Conservation (phyloP, 164 flowering plant species). For the Vitis riparia region DNA sequence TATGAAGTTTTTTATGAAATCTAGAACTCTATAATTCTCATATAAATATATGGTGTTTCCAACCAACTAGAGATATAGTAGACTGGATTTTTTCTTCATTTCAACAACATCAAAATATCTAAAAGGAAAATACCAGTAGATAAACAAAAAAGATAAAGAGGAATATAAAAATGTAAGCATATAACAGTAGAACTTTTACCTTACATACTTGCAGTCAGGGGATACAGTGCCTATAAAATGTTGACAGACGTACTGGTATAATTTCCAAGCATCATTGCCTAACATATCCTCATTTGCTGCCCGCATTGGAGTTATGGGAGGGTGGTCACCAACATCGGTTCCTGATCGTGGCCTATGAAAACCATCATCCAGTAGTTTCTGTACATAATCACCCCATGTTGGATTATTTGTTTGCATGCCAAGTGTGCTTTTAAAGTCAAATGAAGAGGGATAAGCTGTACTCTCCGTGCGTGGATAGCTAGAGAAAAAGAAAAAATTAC, state of each 20-base stretch:
- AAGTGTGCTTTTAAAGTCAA: slow-evolving; percentile 79
- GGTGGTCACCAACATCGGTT: slow-evolving; percentile 94
- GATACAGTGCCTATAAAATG: slow-evolving; percentile 86
- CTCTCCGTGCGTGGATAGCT: slow-evolving; percentile 98
- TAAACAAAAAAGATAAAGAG: background rate
- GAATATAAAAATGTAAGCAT: background rate
- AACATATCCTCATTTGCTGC: slow-evolving; percentile 79
- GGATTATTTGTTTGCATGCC: slow-evolving; percentile 53
- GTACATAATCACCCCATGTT: slow-evolving; percentile 61
- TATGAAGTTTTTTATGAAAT: too few relatives aligned
- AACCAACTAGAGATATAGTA: too few relatives aligned
- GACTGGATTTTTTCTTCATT: background rate
- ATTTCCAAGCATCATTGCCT: slow-evolving; percentile 84
- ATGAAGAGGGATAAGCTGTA: slow-evolving; percentile 90
- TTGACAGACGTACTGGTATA: slow-evolving; percentile 86
- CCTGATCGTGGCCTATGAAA: slow-evolving; percentile 71
- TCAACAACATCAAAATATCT: background rate
- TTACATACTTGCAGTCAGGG: slow-evolving; percentile 81
- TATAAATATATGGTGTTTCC: too few relatives aligned
- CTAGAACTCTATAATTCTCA: too few relatives aligned
- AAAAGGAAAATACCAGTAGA: background rate
- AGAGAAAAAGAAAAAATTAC: slow-evolving; percentile 11
- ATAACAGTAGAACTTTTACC: slow-evolving; percentile 33
- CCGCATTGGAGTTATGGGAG: slow-evolving; percentile 94
- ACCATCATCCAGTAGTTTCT: slow-evolving; percentile 56